Evolutionary conservation across 371 early-diverging fungal genomes (phyloP).

Genomic region (Vairimorpha necatrix): DNA sequence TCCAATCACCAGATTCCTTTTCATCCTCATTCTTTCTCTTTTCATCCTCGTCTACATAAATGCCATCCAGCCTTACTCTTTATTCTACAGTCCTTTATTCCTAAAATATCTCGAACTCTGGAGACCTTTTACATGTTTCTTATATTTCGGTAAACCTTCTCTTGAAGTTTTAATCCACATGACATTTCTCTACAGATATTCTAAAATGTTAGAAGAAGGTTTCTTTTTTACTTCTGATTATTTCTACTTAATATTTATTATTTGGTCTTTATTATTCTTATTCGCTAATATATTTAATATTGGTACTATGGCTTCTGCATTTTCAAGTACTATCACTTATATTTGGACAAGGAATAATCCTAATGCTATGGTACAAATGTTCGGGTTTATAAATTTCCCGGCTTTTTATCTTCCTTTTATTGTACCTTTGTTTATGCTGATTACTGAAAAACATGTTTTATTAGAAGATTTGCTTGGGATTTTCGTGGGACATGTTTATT

Average conservation of each 20-base stretch:
- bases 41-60: constrained; percentile 54
- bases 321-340: constrained; percentile 64
- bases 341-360: constrained; percentile 66
- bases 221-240: constrained; percentile 61
- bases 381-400: constrained; percentile 62
- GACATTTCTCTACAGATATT: constrained; percentile 64
- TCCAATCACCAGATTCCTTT: constrained; percentile 55
- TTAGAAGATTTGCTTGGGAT: constrained; percentile 64
- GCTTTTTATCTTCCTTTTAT: constrained; percentile 65
- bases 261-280: constrained; percentile 41
- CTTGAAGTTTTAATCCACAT: constrained; percentile 62
- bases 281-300: constrained; percentile 42
- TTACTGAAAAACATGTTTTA: constrained; percentile 51
- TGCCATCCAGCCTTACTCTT: constrained; percentile 39
- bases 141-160: constrained; percentile 61
- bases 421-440: constrained; percentile 58
- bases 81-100: constrained; percentile 55
- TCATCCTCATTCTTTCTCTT: constrained; percentile 29
- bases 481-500: constrained; percentile 63
- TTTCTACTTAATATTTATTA: constrained; percentile 56
- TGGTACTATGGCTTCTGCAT: constrained; percentile 50
- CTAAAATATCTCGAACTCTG: constrained; percentile 57
- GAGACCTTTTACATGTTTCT: constrained; percentile 61
- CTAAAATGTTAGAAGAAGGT: constrained; percentile 63
- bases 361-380: constrained; percentile 59